A percentile compares a stretch with the other conserved stretches of the same genome.
Conservation (phyloP, 345 rosid species). For the Lenwebbia sp. region DNA sequence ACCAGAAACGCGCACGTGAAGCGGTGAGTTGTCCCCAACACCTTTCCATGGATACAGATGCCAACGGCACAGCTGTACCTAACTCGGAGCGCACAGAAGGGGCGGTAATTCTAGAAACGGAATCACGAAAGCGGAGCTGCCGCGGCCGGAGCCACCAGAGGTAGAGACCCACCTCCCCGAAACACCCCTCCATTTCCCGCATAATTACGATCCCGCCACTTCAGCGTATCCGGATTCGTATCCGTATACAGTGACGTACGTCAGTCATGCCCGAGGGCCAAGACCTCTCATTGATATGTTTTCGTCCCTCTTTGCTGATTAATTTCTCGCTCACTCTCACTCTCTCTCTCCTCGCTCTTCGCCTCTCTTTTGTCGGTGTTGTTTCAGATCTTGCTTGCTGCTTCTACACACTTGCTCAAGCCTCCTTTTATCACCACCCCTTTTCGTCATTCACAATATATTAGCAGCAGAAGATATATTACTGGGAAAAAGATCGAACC, state of each 20-base stretch:
- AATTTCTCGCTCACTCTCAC: background rate
- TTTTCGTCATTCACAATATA: background rate
- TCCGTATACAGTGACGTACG: background rate
- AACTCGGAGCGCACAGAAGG: background rate
- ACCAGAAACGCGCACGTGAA: background rate
- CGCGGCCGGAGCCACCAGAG: background rate
- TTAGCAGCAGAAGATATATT: background rate
- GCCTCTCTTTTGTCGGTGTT: background rate
- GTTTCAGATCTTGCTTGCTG: background rate
- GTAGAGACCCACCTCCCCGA: background rate
- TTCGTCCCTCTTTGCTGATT: background rate
- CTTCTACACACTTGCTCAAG: background rate
- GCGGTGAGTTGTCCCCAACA: slow-evolving; percentile 1
- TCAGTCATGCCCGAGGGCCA: background rate
- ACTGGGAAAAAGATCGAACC: background rate
- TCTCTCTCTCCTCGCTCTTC: background rate
- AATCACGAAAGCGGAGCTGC: background rate
- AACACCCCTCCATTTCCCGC: background rate
- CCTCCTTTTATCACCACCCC: background rate
- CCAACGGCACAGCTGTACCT: slow-evolving; percentile 4
- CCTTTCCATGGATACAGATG: background rate
- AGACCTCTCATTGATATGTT: background rate
- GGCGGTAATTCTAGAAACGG: background rate
- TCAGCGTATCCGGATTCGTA: background rate
- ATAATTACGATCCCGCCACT: background rate